A percentile compares a stretch with the other conserved stretches of the same genome.
Conservation (phyloP, 176 grass and related monocot genomes). For the Cenchrus purpureus region DNA sequence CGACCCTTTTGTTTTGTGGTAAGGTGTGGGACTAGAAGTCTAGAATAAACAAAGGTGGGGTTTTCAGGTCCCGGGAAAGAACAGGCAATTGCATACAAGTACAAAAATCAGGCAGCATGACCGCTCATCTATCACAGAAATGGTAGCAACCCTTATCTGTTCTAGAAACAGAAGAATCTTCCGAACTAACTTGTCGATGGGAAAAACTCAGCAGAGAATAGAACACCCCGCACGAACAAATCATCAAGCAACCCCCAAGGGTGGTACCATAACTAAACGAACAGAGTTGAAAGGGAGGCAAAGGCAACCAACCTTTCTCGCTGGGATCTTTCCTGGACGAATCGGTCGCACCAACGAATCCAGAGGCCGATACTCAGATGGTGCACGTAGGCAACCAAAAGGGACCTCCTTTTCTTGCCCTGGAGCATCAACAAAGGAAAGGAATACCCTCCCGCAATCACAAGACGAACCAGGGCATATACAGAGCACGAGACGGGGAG, state of each 20-base stretch:
- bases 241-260: background rate
- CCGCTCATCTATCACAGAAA: background rate
- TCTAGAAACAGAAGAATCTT: background rate
- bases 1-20: background rate
- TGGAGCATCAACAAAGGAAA: background rate
- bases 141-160: background rate
- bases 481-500: background rate
- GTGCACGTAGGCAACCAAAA: background rate
- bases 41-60: slow-evolving; percentile 12
- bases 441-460: slow-evolving; percentile 8
- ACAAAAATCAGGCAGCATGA: background rate
- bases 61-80: slow-evolving; percentile 13
- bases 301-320: slow-evolving; percentile 15
- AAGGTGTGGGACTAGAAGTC: slow-evolving; percentile 33
- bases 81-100: slow-evolving; percentile 1
- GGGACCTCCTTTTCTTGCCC: background rate
- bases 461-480: background rate
- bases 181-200: background rate
- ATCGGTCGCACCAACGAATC: background rate
- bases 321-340: background rate
- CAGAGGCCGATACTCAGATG: background rate
- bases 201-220: background rate
- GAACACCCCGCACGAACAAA: background rate
- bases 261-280: background rate
- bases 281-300: background rate